Evolutionary conservation across 2,329 filamentous ascomycete species (phyloP).

Genomic region (Beauveria sp.): DNA sequence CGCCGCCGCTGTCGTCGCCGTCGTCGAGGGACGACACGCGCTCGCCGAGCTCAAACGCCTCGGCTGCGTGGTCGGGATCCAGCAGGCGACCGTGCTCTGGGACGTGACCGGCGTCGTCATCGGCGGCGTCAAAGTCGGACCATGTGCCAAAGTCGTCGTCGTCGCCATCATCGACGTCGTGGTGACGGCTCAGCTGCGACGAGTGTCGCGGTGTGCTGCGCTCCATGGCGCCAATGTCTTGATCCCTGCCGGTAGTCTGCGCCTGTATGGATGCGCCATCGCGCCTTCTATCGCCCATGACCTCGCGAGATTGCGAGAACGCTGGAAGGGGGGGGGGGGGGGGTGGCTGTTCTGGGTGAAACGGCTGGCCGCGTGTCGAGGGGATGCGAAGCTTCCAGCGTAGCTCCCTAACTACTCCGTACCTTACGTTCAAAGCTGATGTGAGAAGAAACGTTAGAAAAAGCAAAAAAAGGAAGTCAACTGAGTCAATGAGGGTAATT

Average conservation of each 20-base stretch:
- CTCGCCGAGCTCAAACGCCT: constrained; percentile 6
- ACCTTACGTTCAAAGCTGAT: no score
- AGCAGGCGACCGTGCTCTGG: constrained; percentile 50
- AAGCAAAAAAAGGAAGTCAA: neutral
- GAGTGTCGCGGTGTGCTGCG: constrained; percentile 9
- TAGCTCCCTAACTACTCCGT: neutral
- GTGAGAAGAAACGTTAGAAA: no score
- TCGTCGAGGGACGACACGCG: constrained; percentile 12
- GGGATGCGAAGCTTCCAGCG: neutral
- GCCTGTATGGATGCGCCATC: neutral
- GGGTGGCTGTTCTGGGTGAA: neutral
- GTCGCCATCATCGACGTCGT: neutral
- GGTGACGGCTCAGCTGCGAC: neutral
- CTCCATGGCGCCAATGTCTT: neutral
- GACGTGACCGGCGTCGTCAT: constrained; percentile 35
- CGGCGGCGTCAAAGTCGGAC: constrained; percentile 3
- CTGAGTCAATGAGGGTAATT: neutral
- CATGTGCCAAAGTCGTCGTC: neutral
- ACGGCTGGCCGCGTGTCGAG: neutral
- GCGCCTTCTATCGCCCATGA: neutral
- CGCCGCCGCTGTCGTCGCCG: constrained; percentile 17
- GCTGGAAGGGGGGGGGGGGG: no score
- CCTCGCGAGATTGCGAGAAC: neutral
- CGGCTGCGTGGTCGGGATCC: constrained; percentile 39
- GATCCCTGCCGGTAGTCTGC: constrained; percentile 4